A percentile compares a stretch with the other conserved stretches of the same genome.
Evolutionary conservation across 2,329 filamentous ascomycete species (phyloP).

Genomic region (Monosporascus sp.): DNA sequence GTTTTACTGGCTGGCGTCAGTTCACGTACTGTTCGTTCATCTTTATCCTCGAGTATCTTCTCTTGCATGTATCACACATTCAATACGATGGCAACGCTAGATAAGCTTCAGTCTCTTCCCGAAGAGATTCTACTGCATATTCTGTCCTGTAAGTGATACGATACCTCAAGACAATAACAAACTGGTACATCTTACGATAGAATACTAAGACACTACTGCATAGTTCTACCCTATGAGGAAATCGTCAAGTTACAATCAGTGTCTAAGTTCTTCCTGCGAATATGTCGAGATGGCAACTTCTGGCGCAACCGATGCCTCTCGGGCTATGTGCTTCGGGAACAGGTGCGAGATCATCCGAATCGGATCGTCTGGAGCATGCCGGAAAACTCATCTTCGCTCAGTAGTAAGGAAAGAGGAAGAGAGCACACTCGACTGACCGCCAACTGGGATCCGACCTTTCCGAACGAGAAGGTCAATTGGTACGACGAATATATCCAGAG

Average conservation of each 20-base stretch:
- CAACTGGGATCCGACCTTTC: constrained; percentile 79
- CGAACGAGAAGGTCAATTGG: constrained; percentile 69
- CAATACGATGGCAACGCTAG: constrained; percentile 14
- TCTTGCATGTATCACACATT: neutral
- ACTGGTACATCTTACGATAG: too few species aligned
- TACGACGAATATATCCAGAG: constrained; percentile 86
- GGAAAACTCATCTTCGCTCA: constrained; percentile 14
- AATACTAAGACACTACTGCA: neutral
- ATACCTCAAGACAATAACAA: constrained; percentile 1
- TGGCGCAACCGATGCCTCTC: constrained; percentile 76
- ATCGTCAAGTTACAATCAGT: constrained; percentile 65
- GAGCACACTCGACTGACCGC: constrained; percentile 56
- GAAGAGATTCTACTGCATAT: constrained; percentile 61
- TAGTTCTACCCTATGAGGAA: constrained; percentile 52
- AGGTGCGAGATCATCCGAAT: constrained; percentile 27
- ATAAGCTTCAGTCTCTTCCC: constrained; percentile 49
- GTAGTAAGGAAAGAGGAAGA: constrained; percentile 23
- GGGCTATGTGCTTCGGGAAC: constrained; percentile 59
- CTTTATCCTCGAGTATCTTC: neutral
- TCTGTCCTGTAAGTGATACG: constrained; percentile 47
- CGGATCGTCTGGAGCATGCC: constrained; percentile 16
- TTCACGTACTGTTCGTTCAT: neutral
- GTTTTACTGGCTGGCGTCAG: too few species aligned
- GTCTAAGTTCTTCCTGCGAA: constrained; percentile 57
- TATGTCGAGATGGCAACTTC: constrained; percentile 68